Evolutionary conservation across 768 basidiomycete species (phyloP), one percentile per base, ranked within the genome.

Genomic region (Lactarius trivialis): DNA sequence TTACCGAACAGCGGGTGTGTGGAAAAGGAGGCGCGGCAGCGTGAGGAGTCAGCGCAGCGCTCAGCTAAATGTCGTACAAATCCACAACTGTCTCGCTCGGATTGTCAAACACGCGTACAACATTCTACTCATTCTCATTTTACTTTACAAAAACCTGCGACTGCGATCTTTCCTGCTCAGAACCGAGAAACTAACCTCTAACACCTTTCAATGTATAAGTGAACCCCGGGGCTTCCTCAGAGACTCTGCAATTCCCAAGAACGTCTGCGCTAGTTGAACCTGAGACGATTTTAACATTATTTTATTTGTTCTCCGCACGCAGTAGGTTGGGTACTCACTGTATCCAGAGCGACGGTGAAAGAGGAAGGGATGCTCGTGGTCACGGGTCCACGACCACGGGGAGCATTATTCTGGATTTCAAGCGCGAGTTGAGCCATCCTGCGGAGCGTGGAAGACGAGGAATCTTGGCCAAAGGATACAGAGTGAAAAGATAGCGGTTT

Each of bases 401-500:
- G 79, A 0, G 77, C 77, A 43, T 67, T 71, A 43, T 72, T 78
- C 64, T 82, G 79, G 3, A 77, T 74, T 55, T 81, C 77, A 7
- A 66, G 68, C 0, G 84, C 83, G n/a, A 84, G 75, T 8, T 78
- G 71, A 2, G 77, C 75, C 84, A 85, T 85, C 15, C 77, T 72
- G 26, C 76, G 74, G 26, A 85, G 70, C 15, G 61, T n/a, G n/a
- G 49, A 41, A 53, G 67, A 68, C 66, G 69, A 12, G 52, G 69
- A 48, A 21, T 72, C 67, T 1, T 72, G 72, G 7, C 83, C 83
- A 37, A 85, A 85, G 0, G 81, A 77, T 15, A 85, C 80, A 0
- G 83, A 70, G 49, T 85, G 84, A 68, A 85, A 81, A 0, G 83
- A 82, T 1, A 83, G 71, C 1, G 82, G 71, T 73, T 81, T 80